These are phyloP conservation scores for Eucalyptus victrix DNA, from an alignment of 345 rosid genomes.

Conservation along the genomic window DNA sequence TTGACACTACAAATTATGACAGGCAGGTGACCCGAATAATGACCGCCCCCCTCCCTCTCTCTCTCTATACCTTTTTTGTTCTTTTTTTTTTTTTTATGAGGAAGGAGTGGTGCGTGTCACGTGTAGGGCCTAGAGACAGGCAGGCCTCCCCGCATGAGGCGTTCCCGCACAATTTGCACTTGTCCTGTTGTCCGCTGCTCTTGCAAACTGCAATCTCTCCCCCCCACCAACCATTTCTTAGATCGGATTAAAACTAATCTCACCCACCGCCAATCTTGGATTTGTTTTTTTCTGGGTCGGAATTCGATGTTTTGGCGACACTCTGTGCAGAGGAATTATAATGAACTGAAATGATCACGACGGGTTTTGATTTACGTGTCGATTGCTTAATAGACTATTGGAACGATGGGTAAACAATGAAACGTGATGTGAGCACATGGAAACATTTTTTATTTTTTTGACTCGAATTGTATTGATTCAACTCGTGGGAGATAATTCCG, in stretches of 20 bases:
- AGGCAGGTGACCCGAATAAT: not conserved
- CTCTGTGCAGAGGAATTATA: not conserved
- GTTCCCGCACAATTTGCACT: not conserved
- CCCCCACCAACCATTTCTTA: not conserved
- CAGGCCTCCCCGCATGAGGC: not conserved
- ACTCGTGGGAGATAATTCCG: not conserved
- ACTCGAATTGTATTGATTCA: not conserved
- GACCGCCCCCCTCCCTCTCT: not conserved
- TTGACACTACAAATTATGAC: not conserved
- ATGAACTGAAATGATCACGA: not conserved
- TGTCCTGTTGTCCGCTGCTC: not conserved
- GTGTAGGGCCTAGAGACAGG: not conserved
- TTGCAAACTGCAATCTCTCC: not conserved
- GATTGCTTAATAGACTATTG: not conserved
- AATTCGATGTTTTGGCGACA: not conserved
- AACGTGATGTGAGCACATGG: not conserved
- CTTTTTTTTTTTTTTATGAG: not conserved
- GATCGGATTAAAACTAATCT: not conserved
- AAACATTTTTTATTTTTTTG: not conserved
- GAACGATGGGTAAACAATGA: not conserved
- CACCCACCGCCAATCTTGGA: not conserved
- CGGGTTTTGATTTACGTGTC: rapidly evolving
- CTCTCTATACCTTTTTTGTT: not conserved
- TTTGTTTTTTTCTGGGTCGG: not conserved
- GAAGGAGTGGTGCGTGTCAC: not conserved